These are phyloP conservation scores for Sugiyamaella lignohabitans DNA, from an alignment of 805 yeast species.

Conservation along the genomic window DNA sequence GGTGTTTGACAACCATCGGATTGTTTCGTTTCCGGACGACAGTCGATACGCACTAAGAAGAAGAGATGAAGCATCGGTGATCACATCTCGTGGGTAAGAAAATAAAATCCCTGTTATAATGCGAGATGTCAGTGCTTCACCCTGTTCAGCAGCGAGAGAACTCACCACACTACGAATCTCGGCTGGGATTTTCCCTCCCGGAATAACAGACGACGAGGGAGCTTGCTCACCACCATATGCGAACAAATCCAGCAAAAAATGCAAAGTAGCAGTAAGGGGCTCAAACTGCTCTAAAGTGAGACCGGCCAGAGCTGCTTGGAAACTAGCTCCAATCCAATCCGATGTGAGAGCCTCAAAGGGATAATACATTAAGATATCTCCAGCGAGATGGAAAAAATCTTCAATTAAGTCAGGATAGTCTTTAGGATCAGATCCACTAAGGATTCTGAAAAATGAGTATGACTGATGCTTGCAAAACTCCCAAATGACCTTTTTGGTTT, in stretches of 20 bases:
- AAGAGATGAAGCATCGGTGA: slow-evolving; percentile 69
- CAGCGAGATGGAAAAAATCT: slow-evolving; percentile 77
- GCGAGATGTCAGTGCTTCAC: slow-evolving; percentile 48
- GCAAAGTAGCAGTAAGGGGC: slow-evolving; percentile 62
- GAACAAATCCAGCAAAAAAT: slow-evolving; percentile 71
- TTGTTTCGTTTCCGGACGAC: slow-evolving; percentile 34
- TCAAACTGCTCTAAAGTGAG: slow-evolving; percentile 59
- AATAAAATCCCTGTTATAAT: slow-evolving; percentile 63
- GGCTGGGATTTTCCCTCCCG: slow-evolving; percentile 45
- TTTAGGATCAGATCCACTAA: slow-evolving; percentile 40
- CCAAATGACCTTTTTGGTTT: slow-evolving; percentile 58
- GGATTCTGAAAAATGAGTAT: slow-evolving; percentile 44
- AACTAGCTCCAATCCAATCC: slow-evolving; percentile 37
- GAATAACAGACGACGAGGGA: slow-evolving; percentile 55
- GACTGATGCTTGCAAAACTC: slow-evolving; percentile 66
- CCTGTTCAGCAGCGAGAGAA: slow-evolving; percentile 42
- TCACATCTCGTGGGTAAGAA: slow-evolving; percentile 62
- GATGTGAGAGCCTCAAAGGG: slow-evolving; percentile 48
- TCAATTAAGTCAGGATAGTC: slow-evolving; percentile 66
- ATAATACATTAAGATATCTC: slow-evolving; percentile 70
- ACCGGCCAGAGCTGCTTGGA: slow-evolving; percentile 53
- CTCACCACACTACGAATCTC: slow-evolving; percentile 46
- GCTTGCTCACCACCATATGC: slow-evolving; percentile 81
- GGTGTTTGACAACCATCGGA: slow-evolving; percentile 59
- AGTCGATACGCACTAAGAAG: slow-evolving; percentile 56